phyloP scores from a whole-genome alignment of 2,329 filamentous ascomycete genomes.

The Sphaceloma murrayae region DNA sequence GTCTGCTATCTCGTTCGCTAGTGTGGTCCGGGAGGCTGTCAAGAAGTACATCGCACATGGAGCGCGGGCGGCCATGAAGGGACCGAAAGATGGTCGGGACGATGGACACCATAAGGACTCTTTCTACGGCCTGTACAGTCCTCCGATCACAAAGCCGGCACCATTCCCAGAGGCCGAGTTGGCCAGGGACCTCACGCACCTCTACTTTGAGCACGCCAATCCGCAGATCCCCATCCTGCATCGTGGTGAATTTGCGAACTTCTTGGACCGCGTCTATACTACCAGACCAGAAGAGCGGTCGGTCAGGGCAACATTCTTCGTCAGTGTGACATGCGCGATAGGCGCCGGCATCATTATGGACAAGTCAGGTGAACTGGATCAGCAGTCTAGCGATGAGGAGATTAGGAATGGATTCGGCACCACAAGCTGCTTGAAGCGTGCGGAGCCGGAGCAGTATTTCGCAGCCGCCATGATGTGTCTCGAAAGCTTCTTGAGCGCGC shows the following conservation, averaged over 20 bases:
- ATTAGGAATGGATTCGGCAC: slow-evolving; percentile 10
- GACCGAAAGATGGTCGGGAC: slow-evolving; percentile 45
- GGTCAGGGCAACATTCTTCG: slow-evolving; percentile 76
- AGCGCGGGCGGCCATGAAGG: slow-evolving; percentile 49
- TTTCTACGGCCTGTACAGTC: slow-evolving; percentile 92
- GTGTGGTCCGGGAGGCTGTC: slow-evolving; percentile 88
- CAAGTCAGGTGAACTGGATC: slow-evolving; percentile 27
- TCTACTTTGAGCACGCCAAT: slow-evolving; percentile 95
- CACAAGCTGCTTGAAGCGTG: slow-evolving; percentile 24
- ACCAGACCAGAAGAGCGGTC: slow-evolving; percentile 57
- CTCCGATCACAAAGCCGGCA: slow-evolving; percentile 75
- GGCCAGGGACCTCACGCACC: slow-evolving; percentile 59
- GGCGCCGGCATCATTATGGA: slow-evolving; percentile 85
- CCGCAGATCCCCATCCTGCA: slow-evolving; percentile 92
- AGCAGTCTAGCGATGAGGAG: slow-evolving; percentile 13
- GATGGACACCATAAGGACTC: slow-evolving; percentile 75
- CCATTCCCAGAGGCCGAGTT: slow-evolving; percentile 71
- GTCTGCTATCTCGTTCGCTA: slow-evolving; percentile 86
- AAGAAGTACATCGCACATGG: slow-evolving; percentile 57
- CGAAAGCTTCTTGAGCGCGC: slow-evolving; percentile 69
- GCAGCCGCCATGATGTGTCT: slow-evolving; percentile 88
- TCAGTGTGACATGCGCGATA: slow-evolving; percentile 97
- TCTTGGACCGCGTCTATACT: slow-evolving; percentile 74
- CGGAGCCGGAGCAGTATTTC: slow-evolving; percentile 90
- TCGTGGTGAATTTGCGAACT: slow-evolving; percentile 75